Conservation (phyloP, 2,329 filamentous ascomycete species). For the Penicillium hesseltinei region DNA sequence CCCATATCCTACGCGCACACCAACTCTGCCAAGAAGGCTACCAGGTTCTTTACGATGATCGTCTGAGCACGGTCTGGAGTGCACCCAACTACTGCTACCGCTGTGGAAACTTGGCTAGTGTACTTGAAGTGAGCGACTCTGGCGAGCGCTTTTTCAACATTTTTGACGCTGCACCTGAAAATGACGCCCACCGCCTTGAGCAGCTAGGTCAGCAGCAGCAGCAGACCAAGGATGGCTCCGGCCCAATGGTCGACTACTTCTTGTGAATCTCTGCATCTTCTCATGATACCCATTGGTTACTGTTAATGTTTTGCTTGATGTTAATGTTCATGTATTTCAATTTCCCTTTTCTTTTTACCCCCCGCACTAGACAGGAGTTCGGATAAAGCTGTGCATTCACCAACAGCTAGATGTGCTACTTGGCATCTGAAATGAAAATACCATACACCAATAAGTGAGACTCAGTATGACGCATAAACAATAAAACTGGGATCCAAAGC, state of each 20-base stretch:
- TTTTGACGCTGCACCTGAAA: conserved; percentile 90
- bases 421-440: conserved; percentile 9
- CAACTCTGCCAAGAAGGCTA: conserved; percentile 98
- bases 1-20: conserved; percentile 94
- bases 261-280: conserved; percentile 52
- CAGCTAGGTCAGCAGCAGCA: conserved; percentile 68
- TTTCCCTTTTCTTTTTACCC: conserved; percentile 9
- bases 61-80: conserved; percentile 94
- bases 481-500: conserved; percentile 10
- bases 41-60: conserved; percentile 93
- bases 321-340: conserved; percentile 10
- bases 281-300: conserved; percentile 52
- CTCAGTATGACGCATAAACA: conserved; percentile 12
- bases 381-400: conserved; percentile 30
- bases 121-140: conserved; percentile 89
- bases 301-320: conserved; percentile 8
- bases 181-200: conserved; percentile 80
- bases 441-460: conserved; percentile 11
- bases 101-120: conserved; percentile 95
- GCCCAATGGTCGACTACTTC: conserved; percentile 68
- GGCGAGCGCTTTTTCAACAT: conserved; percentile 97
- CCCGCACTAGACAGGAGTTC: conserved; percentile 28
- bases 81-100: conserved; percentile 95
- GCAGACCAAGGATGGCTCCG: conserved; percentile 67
- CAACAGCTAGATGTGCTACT: conserved; percentile 20